A percentile compares a stretch with the other conserved stretches of the same genome.
Evolutionary conservation across 176 grass and related monocot species (phyloP).

Genomic region (Stipa capillata): DNA sequence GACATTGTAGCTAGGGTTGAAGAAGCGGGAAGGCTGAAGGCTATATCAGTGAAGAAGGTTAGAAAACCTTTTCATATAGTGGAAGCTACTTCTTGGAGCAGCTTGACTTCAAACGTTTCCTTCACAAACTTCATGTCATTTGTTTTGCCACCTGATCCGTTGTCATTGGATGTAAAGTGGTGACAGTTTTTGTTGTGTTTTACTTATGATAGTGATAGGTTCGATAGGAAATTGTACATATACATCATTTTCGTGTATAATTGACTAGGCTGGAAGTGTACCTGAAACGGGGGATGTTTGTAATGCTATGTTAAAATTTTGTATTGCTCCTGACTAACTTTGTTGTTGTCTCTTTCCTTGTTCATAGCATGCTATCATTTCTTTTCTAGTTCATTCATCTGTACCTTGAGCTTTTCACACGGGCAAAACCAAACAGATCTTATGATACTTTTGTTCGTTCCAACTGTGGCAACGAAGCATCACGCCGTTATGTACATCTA

Average conservation of each 20-base stretch:
- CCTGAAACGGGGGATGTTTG: not conserved
- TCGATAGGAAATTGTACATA: constrained; percentile 37
- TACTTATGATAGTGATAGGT: constrained; percentile 10
- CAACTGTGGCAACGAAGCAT: not conserved
- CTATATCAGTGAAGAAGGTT: constrained; percentile 56
- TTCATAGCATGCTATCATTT: not conserved
- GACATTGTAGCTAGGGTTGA: constrained; percentile 61
- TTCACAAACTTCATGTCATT: constrained; percentile 69
- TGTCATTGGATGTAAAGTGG: constrained; percentile 82
- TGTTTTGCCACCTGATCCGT: constrained; percentile 65
- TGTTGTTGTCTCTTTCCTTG: not conserved
- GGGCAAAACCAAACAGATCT: not conserved
- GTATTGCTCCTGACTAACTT: not conserved
- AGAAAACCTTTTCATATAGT: constrained; percentile 26
- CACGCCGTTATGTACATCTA: not conserved
- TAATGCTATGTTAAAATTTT: constrained; percentile 22
- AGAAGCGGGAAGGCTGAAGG: constrained; percentile 49
- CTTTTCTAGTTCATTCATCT: not conserved
- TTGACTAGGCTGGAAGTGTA: constrained; percentile 2
- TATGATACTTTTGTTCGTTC: not conserved
- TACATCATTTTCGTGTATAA: constrained; percentile 24
- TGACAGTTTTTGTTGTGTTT: constrained; percentile 17
- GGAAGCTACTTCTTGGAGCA: constrained; percentile 72
- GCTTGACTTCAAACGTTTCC: constrained; percentile 72
- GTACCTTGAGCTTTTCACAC: not conserved